Percentiles rank a stretch among this genome's conserved stretches.
These are phyloP conservation scores for Coemansia aciculifera DNA, from an alignment of 192 early-diverging fungal genomes.

Conservation along the genomic window DNA sequence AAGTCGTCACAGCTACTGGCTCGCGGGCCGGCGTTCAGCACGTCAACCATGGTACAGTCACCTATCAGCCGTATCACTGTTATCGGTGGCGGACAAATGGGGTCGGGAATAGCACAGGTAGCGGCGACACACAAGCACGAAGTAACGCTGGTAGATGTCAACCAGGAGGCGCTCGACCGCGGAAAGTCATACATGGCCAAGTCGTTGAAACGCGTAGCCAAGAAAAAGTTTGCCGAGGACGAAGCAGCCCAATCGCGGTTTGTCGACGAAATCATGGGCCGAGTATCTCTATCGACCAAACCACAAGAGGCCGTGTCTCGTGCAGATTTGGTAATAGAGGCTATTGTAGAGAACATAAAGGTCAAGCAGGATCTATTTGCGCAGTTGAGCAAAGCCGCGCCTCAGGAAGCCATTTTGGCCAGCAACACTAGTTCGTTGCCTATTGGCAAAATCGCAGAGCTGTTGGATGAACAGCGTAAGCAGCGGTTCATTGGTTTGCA, in stretches of 20 bases:
- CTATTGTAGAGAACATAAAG: slow-evolving; percentile 91
- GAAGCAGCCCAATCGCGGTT: slow-evolving; percentile 61
- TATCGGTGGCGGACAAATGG: slow-evolving; percentile 87
- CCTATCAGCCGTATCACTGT: slow-evolving; percentile 64
- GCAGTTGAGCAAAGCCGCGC: slow-evolving; percentile 70
- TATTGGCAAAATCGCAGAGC: slow-evolving; percentile 78
- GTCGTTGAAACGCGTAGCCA: slow-evolving; percentile 86
- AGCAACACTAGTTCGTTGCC: slow-evolving; percentile 93
- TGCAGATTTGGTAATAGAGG: slow-evolving; percentile 89
- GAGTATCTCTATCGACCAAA: slow-evolving; percentile 69
- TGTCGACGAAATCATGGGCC: slow-evolving; percentile 69
- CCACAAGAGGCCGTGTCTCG: slow-evolving; percentile 60
- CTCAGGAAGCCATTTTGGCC: slow-evolving; percentile 73
- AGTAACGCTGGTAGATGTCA: slow-evolving; percentile 88
- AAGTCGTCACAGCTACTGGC: background rate
- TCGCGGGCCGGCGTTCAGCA: slow-evolving; percentile 8
- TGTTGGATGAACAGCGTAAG: slow-evolving; percentile 53
- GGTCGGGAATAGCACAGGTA: slow-evolving; percentile 86
- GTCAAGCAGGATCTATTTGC: slow-evolving; percentile 84
- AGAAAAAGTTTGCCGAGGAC: slow-evolving; percentile 82
- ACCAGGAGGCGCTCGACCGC: slow-evolving; percentile 68
- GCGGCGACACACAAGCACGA: slow-evolving; percentile 76
- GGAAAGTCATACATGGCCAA: slow-evolving; percentile 79
- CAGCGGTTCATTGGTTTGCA: slow-evolving; percentile 83
- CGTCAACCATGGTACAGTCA: slow-evolving; percentile 1